phyloP scores from a whole-genome alignment of 2,329 filamentous ascomycete species.

The Fusarium miscanthi region DNA sequence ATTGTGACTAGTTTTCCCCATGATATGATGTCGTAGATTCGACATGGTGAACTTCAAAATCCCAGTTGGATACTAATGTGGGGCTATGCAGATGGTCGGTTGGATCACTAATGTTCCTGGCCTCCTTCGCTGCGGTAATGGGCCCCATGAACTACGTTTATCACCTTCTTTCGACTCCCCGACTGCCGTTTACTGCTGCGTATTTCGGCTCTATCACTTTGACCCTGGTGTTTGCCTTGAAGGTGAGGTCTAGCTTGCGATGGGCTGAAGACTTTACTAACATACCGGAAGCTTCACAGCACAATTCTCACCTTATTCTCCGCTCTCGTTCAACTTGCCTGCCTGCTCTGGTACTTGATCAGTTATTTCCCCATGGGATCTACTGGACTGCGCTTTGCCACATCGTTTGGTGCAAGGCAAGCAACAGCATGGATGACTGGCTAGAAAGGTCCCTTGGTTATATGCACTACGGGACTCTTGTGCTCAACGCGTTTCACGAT shows the following conservation, averaged over 20 bases:
- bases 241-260: slow-evolving; percentile 71
- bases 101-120: slow-evolving; percentile 88
- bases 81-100: slow-evolving; percentile 82
- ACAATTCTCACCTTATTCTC: slow-evolving; percentile 88
- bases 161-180: slow-evolving; percentile 85
- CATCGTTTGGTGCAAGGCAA: slow-evolving; percentile 84
- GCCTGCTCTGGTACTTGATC: slow-evolving; percentile 91
- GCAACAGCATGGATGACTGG: slow-evolving; percentile 90
- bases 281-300: slow-evolving; percentile 74
- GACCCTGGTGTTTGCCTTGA: slow-evolving; percentile 91
- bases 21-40: slow-evolving; percentile 27
- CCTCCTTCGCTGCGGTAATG: slow-evolving; percentile 95
- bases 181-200: slow-evolving; percentile 90
- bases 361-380: slow-evolving; percentile 99
- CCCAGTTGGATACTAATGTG: slow-evolving; percentile 43
- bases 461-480: background rate
- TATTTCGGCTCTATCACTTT: slow-evolving; percentile 94
- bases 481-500: background rate
- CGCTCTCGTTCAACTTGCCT: slow-evolving; percentile 83
- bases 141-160: slow-evolving; percentile 84
- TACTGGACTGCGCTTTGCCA: slow-evolving; percentile 85
- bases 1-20: slow-evolving; percentile 30
- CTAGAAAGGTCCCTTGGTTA: slow-evolving; percentile 50
- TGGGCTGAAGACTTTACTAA: slow-evolving; percentile 7
- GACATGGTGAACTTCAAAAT: slow-evolving; percentile 27